phyloP scores from a whole-genome alignment of 495 filamentous ascomycete species.

The Poronia punctata region DNA sequence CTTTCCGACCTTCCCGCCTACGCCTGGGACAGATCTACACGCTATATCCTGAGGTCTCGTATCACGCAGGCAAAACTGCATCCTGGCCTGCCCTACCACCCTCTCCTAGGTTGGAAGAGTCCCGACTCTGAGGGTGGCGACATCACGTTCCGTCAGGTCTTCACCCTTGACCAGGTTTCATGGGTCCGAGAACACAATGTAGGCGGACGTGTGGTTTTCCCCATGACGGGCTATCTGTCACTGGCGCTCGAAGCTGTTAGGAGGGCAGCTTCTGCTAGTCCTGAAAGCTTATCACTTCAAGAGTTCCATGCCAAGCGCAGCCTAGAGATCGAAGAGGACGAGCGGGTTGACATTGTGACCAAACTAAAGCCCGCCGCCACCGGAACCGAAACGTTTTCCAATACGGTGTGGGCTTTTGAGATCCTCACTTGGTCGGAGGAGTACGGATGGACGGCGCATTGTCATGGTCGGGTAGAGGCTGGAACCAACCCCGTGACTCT shows the following conservation, averaged over 20 bases:
- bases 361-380: conserved; percentile 4
- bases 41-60: conserved; percentile 28
- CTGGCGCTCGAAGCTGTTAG: conserved; percentile 42
- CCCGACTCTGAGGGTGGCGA: conserved; percentile 24
- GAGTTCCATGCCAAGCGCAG: conserved; percentile 6
- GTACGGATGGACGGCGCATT: conserved; percentile 4
- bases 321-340: conserved; percentile 6
- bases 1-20: conserved; percentile 28
- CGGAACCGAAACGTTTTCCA: conserved; percentile 1
- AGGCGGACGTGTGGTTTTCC: conserved; percentile 35
- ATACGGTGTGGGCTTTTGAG: conserved; percentile 5
- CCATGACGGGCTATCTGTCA: conserved; percentile 44
- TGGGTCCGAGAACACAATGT: conserved; percentile 42
- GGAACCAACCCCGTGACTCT: conserved; percentile 2
- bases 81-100: conserved; percentile 26
- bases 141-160: conserved; percentile 34
- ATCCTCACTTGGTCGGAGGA: conserved; percentile 3
- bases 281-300: background rate
- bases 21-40: conserved; percentile 28
- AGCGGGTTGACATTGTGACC: conserved; percentile 4
- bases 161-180: conserved; percentile 28
- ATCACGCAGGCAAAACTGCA: conserved; percentile 26
- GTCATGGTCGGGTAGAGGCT: conserved; percentile 1
- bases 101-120: conserved; percentile 26
- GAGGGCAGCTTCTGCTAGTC: conserved; percentile 1